A percentile compares a stretch with the other conserved stretches of the same genome.
These are phyloP conservation scores for Nicotiana noctiflora DNA, from an alignment of 257 asterid genomes.

Conservation along the genomic window DNA sequence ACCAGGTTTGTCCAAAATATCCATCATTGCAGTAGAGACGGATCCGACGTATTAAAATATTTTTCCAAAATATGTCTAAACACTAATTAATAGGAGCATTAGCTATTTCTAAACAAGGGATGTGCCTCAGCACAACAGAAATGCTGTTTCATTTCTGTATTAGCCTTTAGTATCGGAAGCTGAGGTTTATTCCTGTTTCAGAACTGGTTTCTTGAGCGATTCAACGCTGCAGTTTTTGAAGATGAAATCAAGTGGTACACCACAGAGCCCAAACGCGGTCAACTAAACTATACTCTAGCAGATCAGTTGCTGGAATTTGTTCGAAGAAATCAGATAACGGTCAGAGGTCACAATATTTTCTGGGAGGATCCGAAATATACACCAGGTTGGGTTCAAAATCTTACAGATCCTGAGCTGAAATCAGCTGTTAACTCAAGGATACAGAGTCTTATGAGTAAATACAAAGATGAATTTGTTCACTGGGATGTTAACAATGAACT, in stretches of 20 bases:
- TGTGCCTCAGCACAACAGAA: too few species aligned
- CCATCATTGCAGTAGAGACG: not conserved
- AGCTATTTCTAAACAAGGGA: too few species aligned
- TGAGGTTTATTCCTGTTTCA: slow-evolving; percentile 5
- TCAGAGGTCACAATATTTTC: slow-evolving; percentile 40
- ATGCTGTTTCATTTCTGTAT: too few species aligned
- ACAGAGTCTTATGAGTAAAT: slow-evolving; percentile 29
- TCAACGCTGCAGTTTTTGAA: slow-evolving; percentile 39
- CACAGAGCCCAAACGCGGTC: slow-evolving; percentile 28
- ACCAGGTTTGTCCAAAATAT: slow-evolving; percentile 26
- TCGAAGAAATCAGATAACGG: slow-evolving; percentile 27
- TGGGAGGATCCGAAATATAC: slow-evolving; percentile 35
- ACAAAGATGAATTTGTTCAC: slow-evolving; percentile 36
- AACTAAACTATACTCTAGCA: slow-evolving; percentile 31
- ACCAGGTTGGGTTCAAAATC: slow-evolving; percentile 39
- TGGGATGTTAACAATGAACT: slow-evolving; percentile 47
- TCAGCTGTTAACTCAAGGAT: slow-evolving; percentile 32
- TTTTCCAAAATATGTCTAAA: too few species aligned
- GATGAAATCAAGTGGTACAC: slow-evolving; percentile 45
- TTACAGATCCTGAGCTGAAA: slow-evolving; percentile 20
- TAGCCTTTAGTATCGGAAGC: not conserved
- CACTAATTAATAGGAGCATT: too few species aligned
- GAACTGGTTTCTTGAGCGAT: slow-evolving; percentile 36
- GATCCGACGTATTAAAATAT: too few species aligned
- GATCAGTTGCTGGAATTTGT: slow-evolving; percentile 37